These are phyloP conservation scores for Debaryomycetaceae sp. DNA, from an alignment of 1,139 yeast genomes.

Conservation along the genomic window DNA sequence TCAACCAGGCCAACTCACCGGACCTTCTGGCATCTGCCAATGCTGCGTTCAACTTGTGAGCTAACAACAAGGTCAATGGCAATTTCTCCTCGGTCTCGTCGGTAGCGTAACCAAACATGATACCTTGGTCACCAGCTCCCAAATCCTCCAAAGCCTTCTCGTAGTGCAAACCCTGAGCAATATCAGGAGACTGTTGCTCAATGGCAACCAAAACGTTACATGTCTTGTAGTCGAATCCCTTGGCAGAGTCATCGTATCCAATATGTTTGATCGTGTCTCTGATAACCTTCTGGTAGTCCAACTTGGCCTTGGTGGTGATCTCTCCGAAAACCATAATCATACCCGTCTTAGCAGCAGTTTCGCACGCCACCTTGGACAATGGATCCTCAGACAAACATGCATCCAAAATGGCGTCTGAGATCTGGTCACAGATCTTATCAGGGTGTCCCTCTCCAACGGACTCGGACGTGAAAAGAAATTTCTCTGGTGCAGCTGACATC, in stretches of 20 bases:
- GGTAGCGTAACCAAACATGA: conserved; percentile 99
- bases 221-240: conserved; percentile 99
- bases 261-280: conserved; percentile 98
- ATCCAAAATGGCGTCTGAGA: conserved; percentile 95
- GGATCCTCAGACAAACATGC: conserved; percentile 97
- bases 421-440: conserved; percentile 99
- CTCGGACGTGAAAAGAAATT: conserved; percentile 87
- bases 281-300: conserved; percentile 95
- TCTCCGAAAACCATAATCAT: conserved; percentile 99
- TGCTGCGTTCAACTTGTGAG: conserved; percentile 96
- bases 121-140: conserved; percentile 99
- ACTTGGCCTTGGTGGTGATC: conserved; percentile 92
- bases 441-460: conserved; percentile 99
- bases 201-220: conserved; percentile 98
- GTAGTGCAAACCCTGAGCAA: conserved; percentile 98
- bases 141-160: conserved; percentile 95
- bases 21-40: conserved; percentile 97
- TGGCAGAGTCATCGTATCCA: conserved; percentile 93
- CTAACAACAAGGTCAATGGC: conserved; percentile 90
- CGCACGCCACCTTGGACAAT: conserved; percentile 97
- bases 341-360: conserved; percentile 98
- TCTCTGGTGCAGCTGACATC: conserved; percentile 18
- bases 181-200: conserved; percentile 99
- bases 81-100: conserved; percentile 97
- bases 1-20: conserved; percentile 91